phyloP scores from a whole-genome alignment of 2,329 filamentous ascomycete species.

The Botrytis byssoidea region DNA sequence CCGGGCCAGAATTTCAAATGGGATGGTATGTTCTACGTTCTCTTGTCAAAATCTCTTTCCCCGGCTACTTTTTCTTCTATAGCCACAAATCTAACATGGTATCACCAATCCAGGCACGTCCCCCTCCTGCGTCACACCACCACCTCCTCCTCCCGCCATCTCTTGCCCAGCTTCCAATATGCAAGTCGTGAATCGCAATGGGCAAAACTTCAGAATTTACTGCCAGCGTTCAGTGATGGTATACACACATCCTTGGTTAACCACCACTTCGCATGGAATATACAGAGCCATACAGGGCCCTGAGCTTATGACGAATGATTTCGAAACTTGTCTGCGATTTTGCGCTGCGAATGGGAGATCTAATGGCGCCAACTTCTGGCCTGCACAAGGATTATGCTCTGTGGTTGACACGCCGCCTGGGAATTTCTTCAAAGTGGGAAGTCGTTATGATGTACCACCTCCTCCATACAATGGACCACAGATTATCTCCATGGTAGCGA shows the following conservation, averaged over 20 bases:
- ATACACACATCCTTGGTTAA: constrained; percentile 4
- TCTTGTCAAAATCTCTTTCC: neutral
- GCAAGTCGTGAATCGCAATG: constrained; percentile 5
- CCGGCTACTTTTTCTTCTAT: neutral
- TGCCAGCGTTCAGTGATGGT: constrained; percentile 16
- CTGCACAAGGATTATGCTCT: neutral
- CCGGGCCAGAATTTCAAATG: constrained; percentile 3
- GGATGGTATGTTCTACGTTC: neutral
- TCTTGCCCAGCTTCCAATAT: constrained; percentile 14
- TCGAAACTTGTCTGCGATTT: neutral
- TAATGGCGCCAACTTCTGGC: constrained; percentile 10
- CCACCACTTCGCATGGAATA: constrained; percentile 8
- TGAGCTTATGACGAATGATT: constrained; percentile 8
- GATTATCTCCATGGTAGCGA: constrained; percentile 11
- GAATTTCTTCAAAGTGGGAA: neutral
- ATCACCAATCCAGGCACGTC: neutral
- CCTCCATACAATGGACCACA: neutral
- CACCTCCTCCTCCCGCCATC: neutral
- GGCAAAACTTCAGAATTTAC: constrained; percentile 11
- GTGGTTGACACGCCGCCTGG: constrained; percentile 10
- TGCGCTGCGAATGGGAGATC: neutral
- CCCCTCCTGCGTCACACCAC: constrained; percentile 4
- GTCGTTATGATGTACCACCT: constrained; percentile 10
- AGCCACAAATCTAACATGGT: neutral
- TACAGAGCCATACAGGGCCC: constrained; percentile 8